phyloP scores from a whole-genome alignment of 208 protist genomes.

The Crithidia mellificae region DNA sequence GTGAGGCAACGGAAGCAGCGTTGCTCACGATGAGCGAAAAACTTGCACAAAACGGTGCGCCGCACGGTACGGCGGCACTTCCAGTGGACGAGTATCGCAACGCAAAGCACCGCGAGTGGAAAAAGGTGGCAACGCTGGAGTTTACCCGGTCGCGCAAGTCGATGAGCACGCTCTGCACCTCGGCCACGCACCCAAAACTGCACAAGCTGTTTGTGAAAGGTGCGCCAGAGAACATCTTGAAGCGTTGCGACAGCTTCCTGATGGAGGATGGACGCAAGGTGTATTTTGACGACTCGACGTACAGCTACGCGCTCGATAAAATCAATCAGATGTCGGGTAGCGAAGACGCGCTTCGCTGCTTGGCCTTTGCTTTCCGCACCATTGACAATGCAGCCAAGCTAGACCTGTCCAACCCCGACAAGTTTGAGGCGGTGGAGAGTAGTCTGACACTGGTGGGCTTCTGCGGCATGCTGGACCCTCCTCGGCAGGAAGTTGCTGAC shows the following conservation, averaged over 20 bases:
- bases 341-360: slow-evolving; percentile 72
- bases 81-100: slow-evolving; percentile 38
- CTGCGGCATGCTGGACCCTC: slow-evolving; percentile 95
- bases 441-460: slow-evolving; percentile 90
- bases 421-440: slow-evolving; percentile 78
- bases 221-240: slow-evolving; percentile 93
- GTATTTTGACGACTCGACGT: slow-evolving; percentile 34
- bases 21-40: slow-evolving; percentile 92
- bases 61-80: neutral
- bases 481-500: slow-evolving; percentile 84
- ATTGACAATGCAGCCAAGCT: slow-evolving; percentile 34
- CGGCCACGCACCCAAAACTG: slow-evolving; percentile 1
- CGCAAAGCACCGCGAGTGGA: slow-evolving; percentile 40
- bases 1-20: slow-evolving; percentile 92
- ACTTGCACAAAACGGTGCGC: slow-evolving; percentile 44
- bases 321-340: slow-evolving; percentile 59
- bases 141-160: slow-evolving; percentile 95
- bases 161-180: slow-evolving; percentile 91
- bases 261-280: slow-evolving; percentile 51
- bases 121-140: slow-evolving; percentile 86
- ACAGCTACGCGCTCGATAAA: slow-evolving; percentile 35
- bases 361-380: slow-evolving; percentile 80
- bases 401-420: slow-evolving; percentile 53
- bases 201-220: slow-evolving; percentile 94
- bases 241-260: slow-evolving; percentile 75